Evolutionary conservation across 2,329 filamentous ascomycete genomes (phyloP).

Genomic region (Cladosporium oxysporum): DNA sequence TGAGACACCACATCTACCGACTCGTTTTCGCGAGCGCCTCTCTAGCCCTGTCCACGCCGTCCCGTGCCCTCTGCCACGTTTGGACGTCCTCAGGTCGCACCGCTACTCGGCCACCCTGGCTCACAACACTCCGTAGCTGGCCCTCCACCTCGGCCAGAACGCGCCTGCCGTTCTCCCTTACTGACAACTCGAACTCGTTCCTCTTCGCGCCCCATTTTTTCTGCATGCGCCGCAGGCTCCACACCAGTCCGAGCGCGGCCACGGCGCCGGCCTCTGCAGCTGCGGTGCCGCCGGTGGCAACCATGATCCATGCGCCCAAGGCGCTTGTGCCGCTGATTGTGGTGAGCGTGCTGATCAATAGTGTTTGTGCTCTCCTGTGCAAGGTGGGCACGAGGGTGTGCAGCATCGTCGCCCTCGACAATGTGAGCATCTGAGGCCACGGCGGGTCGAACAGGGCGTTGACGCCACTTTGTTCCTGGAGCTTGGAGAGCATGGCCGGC

Average conservation of each 20-base stretch:
- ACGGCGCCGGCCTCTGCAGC: conserved; percentile 61
- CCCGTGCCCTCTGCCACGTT: conserved; percentile 45
- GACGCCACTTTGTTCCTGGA: conserved; percentile 33
- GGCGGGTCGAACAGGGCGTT: conserved; percentile 43
- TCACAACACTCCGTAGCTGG: conserved; percentile 49
- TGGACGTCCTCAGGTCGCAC: conserved; percentile 39
- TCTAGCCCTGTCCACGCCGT: conserved; percentile 49
- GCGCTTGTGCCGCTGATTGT: conserved; percentile 63
- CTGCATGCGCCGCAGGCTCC: conserved; percentile 59
- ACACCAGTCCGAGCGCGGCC: conserved; percentile 60
- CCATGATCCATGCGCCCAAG: conserved; percentile 57
- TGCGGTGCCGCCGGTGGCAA: conserved; percentile 54
- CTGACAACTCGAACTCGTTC: conserved; percentile 52
- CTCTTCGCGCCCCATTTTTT: conserved; percentile 59
- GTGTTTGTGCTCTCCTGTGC: conserved; percentile 47
- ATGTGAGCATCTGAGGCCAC: conserved; percentile 76
- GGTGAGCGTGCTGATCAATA: conserved; percentile 71
- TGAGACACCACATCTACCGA: not conserved
- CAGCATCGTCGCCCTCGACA: conserved; percentile 59
- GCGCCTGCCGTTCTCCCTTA: conserved; percentile 59
- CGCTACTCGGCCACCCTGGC: conserved; percentile 43
- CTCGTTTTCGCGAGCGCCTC: conserved; percentile 45
- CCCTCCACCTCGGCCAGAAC: conserved; percentile 57
- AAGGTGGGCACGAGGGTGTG: conserved; percentile 45
- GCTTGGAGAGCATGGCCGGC: conserved; percentile 29